Percentiles rank a stretch among this genome's conserved stretches.
Conservation (phyloP, 1,284 basidiomycete genomes). For the Butyriboletus appendiculatus region DNA sequence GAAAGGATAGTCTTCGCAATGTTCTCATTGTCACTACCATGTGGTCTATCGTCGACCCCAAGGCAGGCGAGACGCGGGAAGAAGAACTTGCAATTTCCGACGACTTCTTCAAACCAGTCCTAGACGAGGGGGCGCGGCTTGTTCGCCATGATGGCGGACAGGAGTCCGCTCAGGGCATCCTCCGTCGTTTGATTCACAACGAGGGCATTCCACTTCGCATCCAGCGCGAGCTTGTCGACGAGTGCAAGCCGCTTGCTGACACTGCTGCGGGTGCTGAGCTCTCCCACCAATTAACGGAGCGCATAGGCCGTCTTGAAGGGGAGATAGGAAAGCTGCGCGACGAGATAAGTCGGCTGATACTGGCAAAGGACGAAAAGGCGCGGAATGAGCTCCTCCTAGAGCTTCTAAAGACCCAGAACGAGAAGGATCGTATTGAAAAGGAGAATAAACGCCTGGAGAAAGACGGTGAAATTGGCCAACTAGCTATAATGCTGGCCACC, state of each 20-base stretch:
- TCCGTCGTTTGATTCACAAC: neutral
- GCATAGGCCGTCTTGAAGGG: neutral
- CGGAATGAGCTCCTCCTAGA: neutral
- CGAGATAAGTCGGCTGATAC: neutral
- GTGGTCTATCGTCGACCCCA: neutral
- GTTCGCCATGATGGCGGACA: neutral
- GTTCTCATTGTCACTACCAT: neutral
- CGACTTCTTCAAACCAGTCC: neutral
- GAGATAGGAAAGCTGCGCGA: neutral
- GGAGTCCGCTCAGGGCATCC: neutral
- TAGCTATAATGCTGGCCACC: neutral
- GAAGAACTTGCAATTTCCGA: neutral
- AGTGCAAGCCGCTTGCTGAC: neutral
- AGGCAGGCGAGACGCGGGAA: neutral
- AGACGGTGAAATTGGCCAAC: neutral
- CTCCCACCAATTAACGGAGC: neutral
- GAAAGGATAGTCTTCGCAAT: neutral
- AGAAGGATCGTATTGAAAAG: neutral
- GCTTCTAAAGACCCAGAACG: neutral
- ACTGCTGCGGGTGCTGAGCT: neutral
- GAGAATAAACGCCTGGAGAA: neutral
- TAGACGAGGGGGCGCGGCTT: neutral
- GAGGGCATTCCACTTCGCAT: neutral
- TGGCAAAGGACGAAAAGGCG: neutral
- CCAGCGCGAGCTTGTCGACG: neutral